Evolutionary conservation across 1,284 basidiomycete genomes (phyloP).

Genomic region (Leucoagaricus sp.): DNA sequence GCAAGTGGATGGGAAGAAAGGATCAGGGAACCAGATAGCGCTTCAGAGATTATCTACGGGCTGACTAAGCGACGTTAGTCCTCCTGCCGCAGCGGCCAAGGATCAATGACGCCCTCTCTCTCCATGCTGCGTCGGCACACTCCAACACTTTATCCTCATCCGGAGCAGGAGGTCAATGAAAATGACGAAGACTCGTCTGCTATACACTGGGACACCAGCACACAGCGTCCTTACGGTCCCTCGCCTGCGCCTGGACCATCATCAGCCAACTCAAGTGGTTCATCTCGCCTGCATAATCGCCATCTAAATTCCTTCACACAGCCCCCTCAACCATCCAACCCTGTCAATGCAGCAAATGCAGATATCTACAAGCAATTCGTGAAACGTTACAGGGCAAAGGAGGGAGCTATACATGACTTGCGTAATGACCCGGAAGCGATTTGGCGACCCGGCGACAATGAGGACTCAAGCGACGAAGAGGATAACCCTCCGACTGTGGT

Average conservation of each 20-base stretch:
- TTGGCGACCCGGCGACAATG: conserved; percentile 73
- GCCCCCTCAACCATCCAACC: conserved; percentile 7
- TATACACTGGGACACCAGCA: conserved; percentile 26
- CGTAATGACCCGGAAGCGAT: conserved; percentile 75
- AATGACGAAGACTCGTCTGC: conserved; percentile 38
- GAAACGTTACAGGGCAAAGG: conserved; percentile 64
- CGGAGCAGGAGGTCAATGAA: conserved; percentile 53
- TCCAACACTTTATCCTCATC: conserved; percentile 67
- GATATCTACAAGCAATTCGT: conserved; percentile 80
- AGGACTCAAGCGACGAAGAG: conserved; percentile 75
- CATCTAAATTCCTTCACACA: conserved; percentile 10
- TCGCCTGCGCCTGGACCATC: conserved; percentile 27
- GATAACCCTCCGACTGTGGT: conserved; percentile 44
- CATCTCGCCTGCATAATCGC: conserved; percentile 26
- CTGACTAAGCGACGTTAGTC: conserved; percentile 3
- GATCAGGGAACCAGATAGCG: background rate
- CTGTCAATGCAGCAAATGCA: conserved; percentile 46
- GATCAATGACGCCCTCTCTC: background rate
- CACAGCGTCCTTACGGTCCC: conserved; percentile 17
- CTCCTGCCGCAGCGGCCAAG: no score
- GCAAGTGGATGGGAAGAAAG: background rate
- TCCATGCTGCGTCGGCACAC: conserved; percentile 48
- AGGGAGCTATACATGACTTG: conserved; percentile 47
- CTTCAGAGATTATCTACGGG: background rate
- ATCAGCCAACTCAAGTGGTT: conserved; percentile 33